A percentile compares a stretch with the other conserved stretches of the same genome.
Conservation (phyloP, 805 yeast species). For the Pichia thaimueangensis region DNA sequence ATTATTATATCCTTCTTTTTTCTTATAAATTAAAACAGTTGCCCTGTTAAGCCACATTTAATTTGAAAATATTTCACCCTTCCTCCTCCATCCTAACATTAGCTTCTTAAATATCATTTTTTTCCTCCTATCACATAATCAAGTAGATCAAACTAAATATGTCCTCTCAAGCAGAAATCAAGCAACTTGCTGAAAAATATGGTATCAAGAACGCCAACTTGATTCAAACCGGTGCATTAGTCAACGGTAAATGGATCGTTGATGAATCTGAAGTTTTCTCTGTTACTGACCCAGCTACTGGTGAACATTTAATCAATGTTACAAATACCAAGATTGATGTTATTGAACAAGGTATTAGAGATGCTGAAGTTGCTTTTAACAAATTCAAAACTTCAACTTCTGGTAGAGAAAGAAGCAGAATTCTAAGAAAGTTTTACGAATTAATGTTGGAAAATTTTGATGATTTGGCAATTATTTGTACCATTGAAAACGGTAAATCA, state of each 20-base stretch:
- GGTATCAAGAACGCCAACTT: conserved; percentile 43
- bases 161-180: conserved; percentile 24
- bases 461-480: conserved; percentile 59
- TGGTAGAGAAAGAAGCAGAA: conserved; percentile 46
- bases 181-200: conserved; percentile 26
- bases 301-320: conserved; percentile 44
- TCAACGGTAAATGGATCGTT: conserved; percentile 70
- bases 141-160: conserved; percentile 10
- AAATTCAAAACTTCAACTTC: conserved; percentile 54
- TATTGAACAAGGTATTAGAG: conserved; percentile 51
- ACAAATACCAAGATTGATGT: conserved; percentile 47
- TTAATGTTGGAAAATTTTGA: conserved; percentile 58
- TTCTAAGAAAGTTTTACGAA: conserved; percentile 61
- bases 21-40: no score
- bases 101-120: background rate
- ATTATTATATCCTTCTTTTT: no score
- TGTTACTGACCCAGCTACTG: conserved; percentile 73
- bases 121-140: no score
- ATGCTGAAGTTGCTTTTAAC: conserved; percentile 63
- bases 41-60: no score
- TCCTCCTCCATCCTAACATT: background rate
- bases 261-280: conserved; percentile 43
- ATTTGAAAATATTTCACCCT: background rate
- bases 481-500: conserved; percentile 75
- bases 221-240: conserved; percentile 50